phyloP scores from a whole-genome alignment of 306 rosid genomes.

The Castanopsis chinensis region DNA sequence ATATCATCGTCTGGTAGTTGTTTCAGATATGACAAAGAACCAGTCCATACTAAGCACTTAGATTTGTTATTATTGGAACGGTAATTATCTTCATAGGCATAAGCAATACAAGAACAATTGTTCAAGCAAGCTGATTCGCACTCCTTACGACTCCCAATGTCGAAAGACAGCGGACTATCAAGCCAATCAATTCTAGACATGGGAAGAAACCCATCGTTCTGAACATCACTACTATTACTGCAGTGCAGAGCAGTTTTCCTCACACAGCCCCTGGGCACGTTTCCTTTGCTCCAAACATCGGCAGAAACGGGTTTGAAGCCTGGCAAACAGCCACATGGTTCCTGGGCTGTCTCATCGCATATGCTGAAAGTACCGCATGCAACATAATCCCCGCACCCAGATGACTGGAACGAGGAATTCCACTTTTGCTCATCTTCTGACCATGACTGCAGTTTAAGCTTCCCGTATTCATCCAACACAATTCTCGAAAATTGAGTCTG shows the following conservation, averaged over 20 bases:
- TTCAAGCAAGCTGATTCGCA: conserved; percentile 3
- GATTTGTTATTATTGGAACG: no score
- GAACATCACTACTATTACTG: background rate
- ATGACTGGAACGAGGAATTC: no score
- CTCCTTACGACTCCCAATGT: rapidly evolving
- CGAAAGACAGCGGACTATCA: background rate
- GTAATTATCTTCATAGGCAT: background rate
- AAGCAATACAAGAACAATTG: conserved; percentile 13
- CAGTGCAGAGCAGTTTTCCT: background rate
- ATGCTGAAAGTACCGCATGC: background rate
- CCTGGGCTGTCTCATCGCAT: background rate
- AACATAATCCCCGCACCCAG: background rate
- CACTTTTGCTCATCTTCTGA: no score
- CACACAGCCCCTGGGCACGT: background rate
- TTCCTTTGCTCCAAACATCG: no score
- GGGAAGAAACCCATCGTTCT: background rate
- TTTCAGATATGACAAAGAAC: background rate
- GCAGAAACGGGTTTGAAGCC: background rate
- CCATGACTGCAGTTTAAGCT: background rate
- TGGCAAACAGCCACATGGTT: background rate
- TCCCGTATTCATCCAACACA: background rate
- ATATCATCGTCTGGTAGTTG: background rate
- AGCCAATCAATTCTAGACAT: background rate
- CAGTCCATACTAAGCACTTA: conserved; percentile 5
- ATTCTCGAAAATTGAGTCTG: background rate